These are phyloP conservation scores for Acanthochlamys bracteata DNA, from an alignment of 106 monocot species.

Conservation along the genomic window DNA sequence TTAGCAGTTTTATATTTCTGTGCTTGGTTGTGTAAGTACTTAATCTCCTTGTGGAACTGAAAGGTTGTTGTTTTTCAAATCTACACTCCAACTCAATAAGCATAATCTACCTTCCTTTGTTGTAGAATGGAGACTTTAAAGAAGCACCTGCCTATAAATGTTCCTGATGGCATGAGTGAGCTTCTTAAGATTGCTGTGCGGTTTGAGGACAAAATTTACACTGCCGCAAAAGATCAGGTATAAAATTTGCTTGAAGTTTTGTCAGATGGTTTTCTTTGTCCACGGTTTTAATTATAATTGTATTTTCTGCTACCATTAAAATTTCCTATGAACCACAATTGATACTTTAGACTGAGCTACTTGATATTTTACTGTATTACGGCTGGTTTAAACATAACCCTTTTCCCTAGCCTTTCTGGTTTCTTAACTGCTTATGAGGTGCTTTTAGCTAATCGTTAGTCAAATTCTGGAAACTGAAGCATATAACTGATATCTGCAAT, in stretches of 20 bases:
- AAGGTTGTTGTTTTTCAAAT: background rate
- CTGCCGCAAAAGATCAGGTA: constrained; percentile 63
- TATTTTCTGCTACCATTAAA: no score
- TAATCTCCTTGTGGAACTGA: background rate
- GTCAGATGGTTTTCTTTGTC: background rate
- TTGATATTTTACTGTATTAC: no score
- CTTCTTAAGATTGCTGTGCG: constrained; percentile 65
- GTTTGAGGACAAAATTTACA: constrained; percentile 90
- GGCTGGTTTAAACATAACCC: no score
- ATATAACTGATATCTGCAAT: no score
- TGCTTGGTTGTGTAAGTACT: no score
- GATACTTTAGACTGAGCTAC: no score
- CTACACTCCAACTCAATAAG: background rate
- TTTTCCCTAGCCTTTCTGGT: no score
- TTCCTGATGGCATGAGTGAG: constrained; percentile 55
- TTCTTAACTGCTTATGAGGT: no score
- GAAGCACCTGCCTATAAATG: constrained; percentile 55
- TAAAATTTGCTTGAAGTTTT: background rate
- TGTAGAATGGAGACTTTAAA: constrained; percentile 81
- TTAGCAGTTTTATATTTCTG: no score
- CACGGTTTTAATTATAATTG: background rate
- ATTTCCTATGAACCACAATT: no score
- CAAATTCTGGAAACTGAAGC: no score
- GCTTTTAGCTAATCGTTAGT: no score
- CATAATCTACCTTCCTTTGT: background rate